A percentile compares a stretch with the other conserved stretches of the same genome.
phyloP scores from a whole-genome alignment of 75 land plant species.

The Pseudotsuga menziesii region DNA sequence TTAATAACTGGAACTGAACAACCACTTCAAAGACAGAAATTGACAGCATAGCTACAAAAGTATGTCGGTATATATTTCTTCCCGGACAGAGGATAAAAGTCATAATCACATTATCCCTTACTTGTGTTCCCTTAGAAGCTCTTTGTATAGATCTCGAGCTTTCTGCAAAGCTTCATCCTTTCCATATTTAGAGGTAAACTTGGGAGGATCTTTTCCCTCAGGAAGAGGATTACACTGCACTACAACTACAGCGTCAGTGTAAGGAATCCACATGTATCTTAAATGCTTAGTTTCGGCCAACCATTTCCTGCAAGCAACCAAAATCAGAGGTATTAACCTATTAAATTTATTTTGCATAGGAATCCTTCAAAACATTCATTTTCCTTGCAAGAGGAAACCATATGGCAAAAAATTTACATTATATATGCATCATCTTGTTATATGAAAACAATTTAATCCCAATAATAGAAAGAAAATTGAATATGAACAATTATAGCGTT shows the following conservation, averaged over 20 bases:
- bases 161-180: constrained; percentile 73
- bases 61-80: neutral
- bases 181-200: constrained; percentile 59
- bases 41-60: neutral
- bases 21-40: neutral
- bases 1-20: neutral
- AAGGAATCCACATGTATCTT: constrained; percentile 95
- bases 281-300: constrained; percentile 90
- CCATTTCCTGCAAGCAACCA: constrained; percentile 68
- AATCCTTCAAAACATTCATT: constrained; percentile 3
- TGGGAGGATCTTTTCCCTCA: constrained; percentile 76
- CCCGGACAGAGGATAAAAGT: too few species aligned
- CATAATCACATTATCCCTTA: neutral
- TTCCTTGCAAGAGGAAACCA: neutral
- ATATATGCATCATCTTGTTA: neutral
- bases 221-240: constrained; percentile 92
- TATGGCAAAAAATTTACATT: neutral
- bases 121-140: constrained; percentile 7
- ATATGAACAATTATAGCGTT: neutral
- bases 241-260: constrained; percentile 88
- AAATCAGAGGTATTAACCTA: neutral
- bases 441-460: neutral
- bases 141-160: constrained; percentile 68
- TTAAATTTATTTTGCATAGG: neutral
- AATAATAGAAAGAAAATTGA: neutral